Percentiles rank a stretch among this genome's conserved stretches.
Evolutionary conservation across 2,329 filamentous ascomycete genomes (phyloP).

Genomic region (Aspergillus udagawae): DNA sequence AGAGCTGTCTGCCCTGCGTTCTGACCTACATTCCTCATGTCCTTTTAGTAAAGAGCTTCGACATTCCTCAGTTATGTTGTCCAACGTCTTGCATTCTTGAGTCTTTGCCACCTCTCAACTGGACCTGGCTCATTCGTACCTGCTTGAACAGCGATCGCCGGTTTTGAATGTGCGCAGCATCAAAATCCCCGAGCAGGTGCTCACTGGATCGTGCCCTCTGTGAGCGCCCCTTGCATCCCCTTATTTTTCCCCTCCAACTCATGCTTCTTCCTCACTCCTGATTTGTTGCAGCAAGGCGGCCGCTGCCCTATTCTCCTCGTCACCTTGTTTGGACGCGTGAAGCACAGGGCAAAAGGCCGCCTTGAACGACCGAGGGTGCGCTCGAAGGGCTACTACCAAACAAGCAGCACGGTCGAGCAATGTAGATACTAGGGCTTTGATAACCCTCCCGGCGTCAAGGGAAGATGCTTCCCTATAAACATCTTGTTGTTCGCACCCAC

Average conservation of each 20-base stretch:
- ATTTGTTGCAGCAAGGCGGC: constrained; percentile 36
- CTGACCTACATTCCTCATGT: constrained; percentile 30
- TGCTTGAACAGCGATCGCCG: constrained; percentile 13
- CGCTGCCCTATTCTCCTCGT: constrained; percentile 25
- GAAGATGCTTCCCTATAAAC: constrained; percentile 38
- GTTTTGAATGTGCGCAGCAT: constrained; percentile 20
- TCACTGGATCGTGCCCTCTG: constrained; percentile 34
- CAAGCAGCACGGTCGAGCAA: constrained; percentile 32
- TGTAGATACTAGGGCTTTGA: constrained; percentile 30
- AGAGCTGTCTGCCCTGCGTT: constrained; percentile 2
- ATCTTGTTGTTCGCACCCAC: constrained; percentile 39
- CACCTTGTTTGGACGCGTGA: constrained; percentile 30
- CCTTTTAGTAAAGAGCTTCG: constrained; percentile 21
- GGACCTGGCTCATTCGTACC: constrained; percentile 21
- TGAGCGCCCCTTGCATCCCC: constrained; percentile 33
- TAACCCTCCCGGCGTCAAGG: constrained; percentile 25
- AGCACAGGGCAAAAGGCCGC: constrained; percentile 25
- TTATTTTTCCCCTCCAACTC: constrained; percentile 24
- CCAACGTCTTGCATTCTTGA: constrained; percentile 31
- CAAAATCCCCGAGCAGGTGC: constrained; percentile 34
- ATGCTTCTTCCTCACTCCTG: constrained; percentile 33
- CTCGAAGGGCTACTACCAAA: constrained; percentile 35
- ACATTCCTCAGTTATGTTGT: constrained; percentile 31
- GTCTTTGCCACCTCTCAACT: constrained; percentile 28
- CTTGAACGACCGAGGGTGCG: constrained; percentile 32